A percentile compares a stretch with the other conserved stretches of the same genome.
These are phyloP conservation scores for Lycium barbarum DNA, from an alignment of 257 asterid genomes.

Conservation along the genomic window DNA sequence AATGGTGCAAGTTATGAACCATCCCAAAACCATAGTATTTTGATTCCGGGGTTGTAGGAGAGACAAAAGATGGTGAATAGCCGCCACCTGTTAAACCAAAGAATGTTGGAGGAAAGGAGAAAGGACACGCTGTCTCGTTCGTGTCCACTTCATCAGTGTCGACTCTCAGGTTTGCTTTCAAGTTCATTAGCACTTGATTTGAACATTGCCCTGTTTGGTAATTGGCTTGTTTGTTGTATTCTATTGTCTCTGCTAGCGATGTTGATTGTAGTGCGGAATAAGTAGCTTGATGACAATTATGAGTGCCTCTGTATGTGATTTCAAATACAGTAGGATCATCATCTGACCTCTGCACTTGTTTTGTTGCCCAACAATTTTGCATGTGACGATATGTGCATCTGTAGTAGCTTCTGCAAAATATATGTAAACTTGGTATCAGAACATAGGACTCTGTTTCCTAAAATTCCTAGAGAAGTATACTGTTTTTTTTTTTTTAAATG, in stretches of 20 bases:
- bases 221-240: slow-evolving; percentile 36
- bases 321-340: slow-evolving; percentile 83
- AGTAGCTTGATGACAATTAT: slow-evolving; percentile 54
- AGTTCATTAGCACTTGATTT: slow-evolving; percentile 49
- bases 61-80: slow-evolving; percentile 53
- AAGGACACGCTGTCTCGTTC: slow-evolving; percentile 46
- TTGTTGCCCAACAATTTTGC: slow-evolving; percentile 81
- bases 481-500: background rate
- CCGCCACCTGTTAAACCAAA: slow-evolving; percentile 38
- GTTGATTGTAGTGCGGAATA: slow-evolving; percentile 43
- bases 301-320: slow-evolving; percentile 76
- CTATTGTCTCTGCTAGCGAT: slow-evolving; percentile 52
- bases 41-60: slow-evolving; percentile 52
- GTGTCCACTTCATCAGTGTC: slow-evolving; percentile 50
- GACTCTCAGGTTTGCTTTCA: slow-evolving; percentile 66
- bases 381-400: slow-evolving; percentile 75
- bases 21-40: slow-evolving; percentile 43
- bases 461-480: background rate
- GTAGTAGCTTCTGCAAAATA: slow-evolving; percentile 81
- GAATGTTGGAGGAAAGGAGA: slow-evolving; percentile 64
- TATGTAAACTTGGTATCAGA: slow-evolving; percentile 22
- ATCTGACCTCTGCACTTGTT: slow-evolving; percentile 94
- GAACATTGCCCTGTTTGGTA: slow-evolving; percentile 42
- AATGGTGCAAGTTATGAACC: slow-evolving; percentile 38
- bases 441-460: background rate